Base-by-base conservation (phyloP, 2,329 filamentous ascomycete genomes). In the Ilyonectria robusta region DNA sequence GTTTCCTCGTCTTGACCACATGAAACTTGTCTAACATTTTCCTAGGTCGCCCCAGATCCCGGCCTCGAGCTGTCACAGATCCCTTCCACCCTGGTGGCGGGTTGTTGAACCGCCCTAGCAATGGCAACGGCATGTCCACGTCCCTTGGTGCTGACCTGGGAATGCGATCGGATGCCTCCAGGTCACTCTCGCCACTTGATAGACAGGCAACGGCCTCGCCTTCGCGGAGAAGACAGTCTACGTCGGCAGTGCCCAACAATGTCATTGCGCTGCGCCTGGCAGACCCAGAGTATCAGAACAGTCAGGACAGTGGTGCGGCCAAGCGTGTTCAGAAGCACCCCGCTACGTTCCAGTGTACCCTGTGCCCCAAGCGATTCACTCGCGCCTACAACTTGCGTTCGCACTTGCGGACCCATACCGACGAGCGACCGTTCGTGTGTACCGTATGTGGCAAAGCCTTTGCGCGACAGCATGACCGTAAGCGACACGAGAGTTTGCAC, bases 371-470 rank as follows among this genome's bases (percentile, higher is more conserved):
- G 81, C 91, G 94, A 17, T 99, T 99, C 78, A 99, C 96, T 0
- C 89, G 96, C 64, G 96, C 96, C 0, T 99, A 99, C 83, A 99
- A 99, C 77, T 84, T 99, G 61, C 93, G 96, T 15, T 98, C 95
- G 48, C 96, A 99, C 83, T 82, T 98, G 66, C 93, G 96, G 53
- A 99, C 96, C 0, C 96, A 99, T 78, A 99, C 96, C 0, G 96
- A 99, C 76, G 96, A 99, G 84, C 89, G 96, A 54, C 96, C 96
- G 0, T 99, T 98, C 77, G 95, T 98, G 3, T 99, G 96, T 78
- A 98, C 94, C 0, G 94, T 98, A 9, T 99, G 96, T 74, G 94
- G 94, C 59, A 99, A 99, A 81, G 96, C 96, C 0, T 99, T 99
- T 82, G 96, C 96, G 6, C 92, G 96, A 29, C 96, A 99, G 78